Evolutionary conservation across 257 asterid genomes (phyloP), one percentile per base, ranked within the genome.

Genomic region (Penstemon barbatus): DNA sequence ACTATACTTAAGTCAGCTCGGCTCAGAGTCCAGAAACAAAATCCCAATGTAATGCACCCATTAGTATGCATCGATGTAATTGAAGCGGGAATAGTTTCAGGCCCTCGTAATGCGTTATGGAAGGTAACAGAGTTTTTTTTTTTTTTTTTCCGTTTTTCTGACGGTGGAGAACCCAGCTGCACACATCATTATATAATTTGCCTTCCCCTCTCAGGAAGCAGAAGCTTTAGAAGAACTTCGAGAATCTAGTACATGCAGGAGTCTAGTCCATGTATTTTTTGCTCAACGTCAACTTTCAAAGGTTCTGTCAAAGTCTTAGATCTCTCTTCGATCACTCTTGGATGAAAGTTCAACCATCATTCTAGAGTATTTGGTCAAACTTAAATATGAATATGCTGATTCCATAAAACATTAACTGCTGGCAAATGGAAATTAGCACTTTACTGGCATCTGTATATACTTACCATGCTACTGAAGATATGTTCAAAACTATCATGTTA

Each of bases 181-280:
- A 19, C 33, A 55, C 50, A 71, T 53, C 68, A 56, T 71, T 40
- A 57, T 25, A 60, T 43, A 5, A 68, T 62, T 67, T 71, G 43
- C 65, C 57, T 55, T 70, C 63, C 39, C 8, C 54, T 71, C 41
- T 59, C 78, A 86, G 92, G 92, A 84, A 73, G 83, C 82, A 25
- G 80, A 82, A 69, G 86, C 83, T 70, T 62, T 84, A 50, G 71
- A 80, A 36, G 87, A 82, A 68, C 87, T 86, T 72, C 84, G 86
- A 45, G 82, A 81, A 55, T 84, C 92, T 51, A 76, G 71, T 63
- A 76, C 89, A 49, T 82, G 89, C 78, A 80, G 74, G 79, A 81
- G 89, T 68, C 73, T 86, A 25, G 73, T 86, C 72, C 85, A 86
- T 44, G 48, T 76, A 57, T 86, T 81, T 81, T 84, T 84, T n/a